Base-by-base conservation (phyloP, 805 yeast genomes). In the Metschnikowia amazonensis region DNA sequence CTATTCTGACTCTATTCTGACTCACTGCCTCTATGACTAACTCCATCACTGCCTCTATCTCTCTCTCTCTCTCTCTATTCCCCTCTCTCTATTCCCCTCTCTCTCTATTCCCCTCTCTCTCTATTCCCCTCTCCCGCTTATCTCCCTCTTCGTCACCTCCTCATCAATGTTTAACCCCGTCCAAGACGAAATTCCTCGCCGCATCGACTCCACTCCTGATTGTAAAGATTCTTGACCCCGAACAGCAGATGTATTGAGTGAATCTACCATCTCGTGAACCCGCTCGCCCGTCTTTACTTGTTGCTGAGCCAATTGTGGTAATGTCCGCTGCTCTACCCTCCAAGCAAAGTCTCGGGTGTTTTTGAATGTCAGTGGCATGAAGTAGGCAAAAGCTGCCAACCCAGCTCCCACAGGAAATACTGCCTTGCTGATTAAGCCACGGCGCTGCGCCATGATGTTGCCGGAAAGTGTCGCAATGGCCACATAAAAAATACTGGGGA, bases 81-180 rank as follows among this genome's bases (percentile, higher is more conserved):
- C n/a, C n/a, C n/a, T n/a, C n/a, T n/a, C n/a, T n/a, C n/a, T n/a
- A n/a, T n/a, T n/a, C n/a, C n/a, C n/a, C n/a, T n/a, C n/a, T n/a
- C n/a, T n/a, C n/a, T n/a, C n/a, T n/a, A n/a, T n/a, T n/a, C n/a
- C n/a, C n/a, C n/a, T n/a, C n/a, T n/a, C n/a, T n/a, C n/a, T n/a
- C n/a, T n/a, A n/a, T n/a, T n/a, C n/a, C n/a, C n/a, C n/a, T n/a
- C n/a, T n/a, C n/a, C n/a, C n/a, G n/a, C n/a, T n/a, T n/a, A n/a
- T n/a, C n/a, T 32, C 11, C 29, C 16, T 31, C 17, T 8, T 24
- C 23, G 30, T 17, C 72, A 80, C 84, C 30, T 77, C 81, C 47
- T 78, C 84, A 47, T 79, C 84, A 24, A 84, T 62, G 56, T 82
- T 80, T 63, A 86, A 70, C 4, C 92, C 92, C n/a, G 90, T 82